Evolutionary conservation across 1,284 basidiomycete species (phyloP), one percentile per base, ranked within the genome.

Genomic region (Inonotus hispidus): DNA sequence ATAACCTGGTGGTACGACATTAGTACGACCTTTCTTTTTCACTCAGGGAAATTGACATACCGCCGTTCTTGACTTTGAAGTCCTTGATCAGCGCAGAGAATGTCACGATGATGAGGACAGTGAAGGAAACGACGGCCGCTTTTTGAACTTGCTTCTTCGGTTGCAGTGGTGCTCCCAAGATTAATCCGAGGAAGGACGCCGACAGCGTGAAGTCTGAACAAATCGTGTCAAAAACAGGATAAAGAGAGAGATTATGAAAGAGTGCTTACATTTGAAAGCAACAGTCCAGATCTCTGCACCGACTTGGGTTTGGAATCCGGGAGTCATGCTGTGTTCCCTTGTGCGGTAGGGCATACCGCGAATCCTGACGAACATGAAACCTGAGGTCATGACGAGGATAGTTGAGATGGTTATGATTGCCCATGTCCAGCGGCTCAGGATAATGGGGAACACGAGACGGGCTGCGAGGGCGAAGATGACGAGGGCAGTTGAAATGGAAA

Each of bases 301-400:
- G 68, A 85, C 91, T 74, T 98, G 95, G 69, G 87, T 93, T 71
- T 90, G 87, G 75, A 90, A 98, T 1, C 96, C 95, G 8, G 77
- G 81, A 19, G 61, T 54, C 63, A 64, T 64, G 29, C 53, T 8
- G 93, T 91, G 69, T 98, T 90, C 88, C 93, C 95, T 64, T 80
- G 80, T 21, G 87, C 85, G 69, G 69, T 85, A 93, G 1, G 95
- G 95, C 60, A 84, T 83, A 53, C 81, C 81, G 65, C 96, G 87
- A 69, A 99, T 99, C 65, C 88, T 88, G 67, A 92, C 93, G 79
- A 97, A 99, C 97, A 99, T 99, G 78, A 89, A 91, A 2, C 95
- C 95, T 7, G 87, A 85, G 10, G 87, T 95, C 87, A 96, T 95
- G 67, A 92, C 75, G 37, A 95, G 80, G 41, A 87, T 87, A 4